phyloP scores from a whole-genome alignment of 257 asterid genomes.

The Solanum habrochaites region DNA sequence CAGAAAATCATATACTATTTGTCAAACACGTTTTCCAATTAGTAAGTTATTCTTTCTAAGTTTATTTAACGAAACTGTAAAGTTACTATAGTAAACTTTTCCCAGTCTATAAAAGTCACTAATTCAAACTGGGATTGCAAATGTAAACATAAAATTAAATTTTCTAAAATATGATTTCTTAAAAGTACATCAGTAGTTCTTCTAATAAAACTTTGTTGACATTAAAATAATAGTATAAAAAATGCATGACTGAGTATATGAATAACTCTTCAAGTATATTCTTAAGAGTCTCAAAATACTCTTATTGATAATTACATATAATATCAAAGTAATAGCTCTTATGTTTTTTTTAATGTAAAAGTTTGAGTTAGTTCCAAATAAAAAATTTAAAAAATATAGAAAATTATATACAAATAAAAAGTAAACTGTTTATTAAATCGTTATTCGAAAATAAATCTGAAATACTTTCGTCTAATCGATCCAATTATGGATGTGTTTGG shows the following conservation, averaged over 20 bases:
- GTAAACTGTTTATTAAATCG: neutral
- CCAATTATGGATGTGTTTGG: neutral
- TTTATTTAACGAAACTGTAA: neutral
- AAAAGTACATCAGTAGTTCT: neutral
- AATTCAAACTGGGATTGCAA: neutral
- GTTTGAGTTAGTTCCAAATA: too few species aligned
- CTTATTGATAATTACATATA: neutral
- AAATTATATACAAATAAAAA: neutral
- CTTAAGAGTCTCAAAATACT: neutral
- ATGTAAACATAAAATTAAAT: neutral
- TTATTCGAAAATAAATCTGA: neutral
- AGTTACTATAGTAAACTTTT: neutral
- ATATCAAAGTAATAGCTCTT: too few species aligned
- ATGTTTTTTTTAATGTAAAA: too few species aligned
- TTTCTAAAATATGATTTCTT: neutral
- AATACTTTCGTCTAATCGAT: neutral
- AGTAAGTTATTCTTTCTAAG: neutral
- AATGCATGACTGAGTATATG: neutral
- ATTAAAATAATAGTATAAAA: too few species aligned
- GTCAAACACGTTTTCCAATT: neutral
- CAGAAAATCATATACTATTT: neutral
- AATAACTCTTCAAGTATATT: neutral
- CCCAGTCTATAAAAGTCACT: neutral
- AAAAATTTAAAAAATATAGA: too few species aligned
- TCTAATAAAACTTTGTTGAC: neutral